Evolutionary conservation across 2,329 filamentous ascomycete species (phyloP).

Genomic region (Trichoderma afroharzianum): DNA sequence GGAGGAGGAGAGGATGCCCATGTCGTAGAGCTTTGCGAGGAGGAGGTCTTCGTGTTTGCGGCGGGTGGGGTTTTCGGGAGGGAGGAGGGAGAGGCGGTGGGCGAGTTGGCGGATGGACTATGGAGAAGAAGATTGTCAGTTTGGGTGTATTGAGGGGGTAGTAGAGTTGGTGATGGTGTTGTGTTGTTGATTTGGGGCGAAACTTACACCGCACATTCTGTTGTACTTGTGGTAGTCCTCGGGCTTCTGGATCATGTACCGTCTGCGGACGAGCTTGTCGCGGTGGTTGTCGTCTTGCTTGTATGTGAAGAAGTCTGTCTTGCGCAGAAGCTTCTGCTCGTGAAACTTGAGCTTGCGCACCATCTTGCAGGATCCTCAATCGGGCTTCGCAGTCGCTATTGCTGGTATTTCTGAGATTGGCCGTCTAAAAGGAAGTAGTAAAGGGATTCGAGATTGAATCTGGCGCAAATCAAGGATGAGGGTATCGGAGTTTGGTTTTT

Average conservation of each 20-base stretch:
- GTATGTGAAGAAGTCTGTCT: slow-evolving; percentile 91
- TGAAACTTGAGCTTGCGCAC: slow-evolving; percentile 95
- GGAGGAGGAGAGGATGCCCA: slow-evolving; percentile 75
- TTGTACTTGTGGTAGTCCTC: slow-evolving; percentile 74
- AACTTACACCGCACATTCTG: slow-evolving; percentile 60
- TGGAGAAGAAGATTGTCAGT: not conserved
- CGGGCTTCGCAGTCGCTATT: not conserved
- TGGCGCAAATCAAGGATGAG: not conserved
- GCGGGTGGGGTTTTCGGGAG: slow-evolving; percentile 72
- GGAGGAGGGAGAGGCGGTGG: slow-evolving; percentile 80
- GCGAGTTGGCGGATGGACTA: slow-evolving; percentile 84
- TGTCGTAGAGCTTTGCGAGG: slow-evolving; percentile 87
- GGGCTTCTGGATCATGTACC: slow-evolving; percentile 88
- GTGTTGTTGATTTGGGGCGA: not conserved
- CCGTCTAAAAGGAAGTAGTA: not conserved
- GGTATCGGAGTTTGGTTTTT: not conserved
- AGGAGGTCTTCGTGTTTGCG: slow-evolving; percentile 82
- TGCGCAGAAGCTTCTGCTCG: slow-evolving; percentile 91
- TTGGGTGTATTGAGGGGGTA: not conserved
- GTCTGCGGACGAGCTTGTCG: slow-evolving; percentile 71
- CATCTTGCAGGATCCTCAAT: slow-evolving; percentile 52
- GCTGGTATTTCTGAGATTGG: not conserved
- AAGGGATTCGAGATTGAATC: not conserved
- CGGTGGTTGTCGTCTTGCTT: slow-evolving; percentile 85
- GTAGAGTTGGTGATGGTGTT: slow-evolving; percentile 7